A percentile compares a stretch with the other conserved stretches of the same genome.
These are phyloP conservation scores for Baeospora myosura DNA, from an alignment of 1,284 basidiomycete genomes.

Conservation along the genomic window DNA sequence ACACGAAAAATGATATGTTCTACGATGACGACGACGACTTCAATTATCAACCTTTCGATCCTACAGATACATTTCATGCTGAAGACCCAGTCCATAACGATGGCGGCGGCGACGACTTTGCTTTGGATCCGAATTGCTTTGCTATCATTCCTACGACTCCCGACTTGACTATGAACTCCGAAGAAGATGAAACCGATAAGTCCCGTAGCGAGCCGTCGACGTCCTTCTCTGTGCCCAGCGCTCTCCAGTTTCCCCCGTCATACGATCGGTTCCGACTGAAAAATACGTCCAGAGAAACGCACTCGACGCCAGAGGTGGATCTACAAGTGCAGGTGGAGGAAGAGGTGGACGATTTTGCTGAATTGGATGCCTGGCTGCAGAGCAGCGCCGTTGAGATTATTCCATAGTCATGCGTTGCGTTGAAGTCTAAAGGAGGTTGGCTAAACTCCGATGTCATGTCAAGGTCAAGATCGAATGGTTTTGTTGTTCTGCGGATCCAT, in stretches of 20 bases:
- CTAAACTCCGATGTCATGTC: too few species aligned
- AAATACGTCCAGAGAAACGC: not conserved
- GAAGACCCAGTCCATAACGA: not conserved
- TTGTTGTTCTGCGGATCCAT: too few species aligned
- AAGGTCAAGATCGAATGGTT: too few species aligned
- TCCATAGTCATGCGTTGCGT: not conserved
- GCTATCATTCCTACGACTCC: constrained; percentile 23
- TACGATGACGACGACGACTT: constrained; percentile 4
- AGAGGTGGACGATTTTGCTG: constrained; percentile 31
- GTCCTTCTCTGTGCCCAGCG: not conserved
- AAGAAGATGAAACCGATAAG: constrained; percentile 8
- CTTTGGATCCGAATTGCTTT: constrained; percentile 26
- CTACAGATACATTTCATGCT: not conserved
- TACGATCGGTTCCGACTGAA: too few species aligned
- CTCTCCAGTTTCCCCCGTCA: too few species aligned
- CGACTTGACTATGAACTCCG: constrained; percentile 11
- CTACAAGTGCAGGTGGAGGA: constrained; percentile 8
- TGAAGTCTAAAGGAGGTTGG: too few species aligned
- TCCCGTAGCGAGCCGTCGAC: not conserved
- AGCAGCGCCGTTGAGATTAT: constrained; percentile 37
- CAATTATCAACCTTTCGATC: not conserved
- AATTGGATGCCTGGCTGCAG: constrained; percentile 39
- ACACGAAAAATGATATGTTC: too few species aligned
- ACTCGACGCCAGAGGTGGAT: not conserved
- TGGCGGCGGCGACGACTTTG: constrained; percentile 23